Base-by-base conservation (phyloP, 192 early-diverging fungal species). In the Geranomyces michiganensis region DNA sequence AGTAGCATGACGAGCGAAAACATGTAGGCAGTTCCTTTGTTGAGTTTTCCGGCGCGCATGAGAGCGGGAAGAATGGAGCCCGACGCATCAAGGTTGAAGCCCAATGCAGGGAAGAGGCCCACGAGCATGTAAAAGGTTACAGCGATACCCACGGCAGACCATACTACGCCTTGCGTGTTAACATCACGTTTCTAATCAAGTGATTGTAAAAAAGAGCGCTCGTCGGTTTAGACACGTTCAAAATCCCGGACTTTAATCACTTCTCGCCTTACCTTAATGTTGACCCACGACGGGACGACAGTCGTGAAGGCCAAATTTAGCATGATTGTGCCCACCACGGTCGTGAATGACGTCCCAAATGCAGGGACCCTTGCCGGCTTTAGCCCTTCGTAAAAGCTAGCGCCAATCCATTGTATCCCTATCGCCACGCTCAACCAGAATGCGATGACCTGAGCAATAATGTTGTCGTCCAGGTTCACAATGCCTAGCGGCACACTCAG, bases 391-490 rank as follows among this genome's bases (percentile, higher is more conserved):
- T 41, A 26, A 46, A 70, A 72, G 46, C 66, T 76, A 9, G 76
- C 60, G 33, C 76, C 53, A 33, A 84, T 56, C 85, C 84, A 87
- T 33, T 86, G 62, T 5, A 74, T 6, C 3, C 73, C 58, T 22
- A 87, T 80, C 8, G 78, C 44, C 2, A 84, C 36, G 17, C 79
- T 71, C 14, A 86, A 36, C 14, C 68, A 59, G 65, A 87, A 87
- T 2, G 82, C 71, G 13, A 61, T 76, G 62, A 85, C 70, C 64
- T 87, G 85, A 21, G 85, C 66, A 15, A 62, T 41, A 24, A 87
- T 81, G 56, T 86, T 87, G 67, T 87, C 85, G 74, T 87, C 82
- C 8, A 87, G 68, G 36, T 82, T 87, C 12, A 72, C 65, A n/a
- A 82, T 65, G 14, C 77, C 79, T 14, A 87, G 64, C 0, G 85